Evolutionary conservation across 2,329 filamentous ascomycete genomes (phyloP).

Genomic region (Pseudogymnoascus sp.): DNA sequence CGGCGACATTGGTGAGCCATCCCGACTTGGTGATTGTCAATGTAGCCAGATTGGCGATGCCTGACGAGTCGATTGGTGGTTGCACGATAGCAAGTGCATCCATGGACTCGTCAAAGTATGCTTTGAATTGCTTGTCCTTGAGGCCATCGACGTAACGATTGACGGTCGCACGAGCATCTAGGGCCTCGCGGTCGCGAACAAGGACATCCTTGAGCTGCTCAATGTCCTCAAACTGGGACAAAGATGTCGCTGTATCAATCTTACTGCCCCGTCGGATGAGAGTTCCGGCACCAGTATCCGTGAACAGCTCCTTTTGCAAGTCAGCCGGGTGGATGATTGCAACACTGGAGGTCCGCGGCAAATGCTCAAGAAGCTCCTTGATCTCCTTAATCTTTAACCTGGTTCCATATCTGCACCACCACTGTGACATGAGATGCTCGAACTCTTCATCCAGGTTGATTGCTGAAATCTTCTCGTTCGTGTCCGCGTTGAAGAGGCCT

Average conservation of each 20-base stretch:
- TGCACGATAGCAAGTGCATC: constrained; percentile 86
- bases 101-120: constrained; percentile 91
- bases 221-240: constrained; percentile 69
- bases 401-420: constrained; percentile 92
- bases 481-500: constrained; percentile 86
- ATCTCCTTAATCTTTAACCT: constrained; percentile 96
- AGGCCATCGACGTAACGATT: constrained; percentile 80
- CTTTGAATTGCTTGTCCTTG: constrained; percentile 70
- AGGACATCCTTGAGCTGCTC: constrained; percentile 73
- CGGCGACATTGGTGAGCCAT: constrained; percentile 89
- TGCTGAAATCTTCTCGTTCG: constrained; percentile 88
- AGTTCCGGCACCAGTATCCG: constrained; percentile 88
- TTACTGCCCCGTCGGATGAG: constrained; percentile 88
- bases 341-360: constrained; percentile 87
- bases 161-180: constrained; percentile 75
- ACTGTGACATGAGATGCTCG: constrained; percentile 82
- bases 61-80: constrained; percentile 56
- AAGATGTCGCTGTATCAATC: constrained; percentile 62
- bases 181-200: constrained; percentile 69
- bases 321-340: constrained; percentile 96
- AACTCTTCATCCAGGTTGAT: constrained; percentile 98
- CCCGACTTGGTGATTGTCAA: constrained; percentile 90
- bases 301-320: constrained; percentile 93
- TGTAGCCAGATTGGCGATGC: constrained; percentile 76
- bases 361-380: constrained; percentile 80